Conservation (phyloP, 345 rosid genomes). For the Eucalyptus tenuipes region DNA sequence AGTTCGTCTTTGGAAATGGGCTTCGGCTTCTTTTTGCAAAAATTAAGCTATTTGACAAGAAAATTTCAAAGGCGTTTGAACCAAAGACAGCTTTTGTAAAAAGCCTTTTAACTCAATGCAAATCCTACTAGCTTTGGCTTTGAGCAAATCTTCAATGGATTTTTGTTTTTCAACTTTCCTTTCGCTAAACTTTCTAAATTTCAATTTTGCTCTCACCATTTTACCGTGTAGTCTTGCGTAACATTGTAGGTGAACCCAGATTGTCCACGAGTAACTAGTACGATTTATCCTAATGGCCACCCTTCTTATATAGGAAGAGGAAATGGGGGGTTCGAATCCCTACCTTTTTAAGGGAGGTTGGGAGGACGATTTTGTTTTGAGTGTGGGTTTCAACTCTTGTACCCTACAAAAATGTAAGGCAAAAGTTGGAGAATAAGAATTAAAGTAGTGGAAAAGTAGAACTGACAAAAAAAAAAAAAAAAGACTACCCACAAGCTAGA, state of each 20-base stretch:
- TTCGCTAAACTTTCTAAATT: neutral
- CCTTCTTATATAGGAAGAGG: too few species aligned
- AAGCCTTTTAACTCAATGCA: neutral
- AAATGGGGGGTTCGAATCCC: too few species aligned
- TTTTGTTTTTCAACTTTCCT: neutral
- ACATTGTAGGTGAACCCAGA: neutral
- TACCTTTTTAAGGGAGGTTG: too few species aligned
- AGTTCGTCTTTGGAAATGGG: neutral
- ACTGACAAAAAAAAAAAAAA: too few species aligned
- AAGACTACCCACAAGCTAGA: neutral
- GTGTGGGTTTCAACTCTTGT: fast-evolving
- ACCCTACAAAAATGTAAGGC: too few species aligned
- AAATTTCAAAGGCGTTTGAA: neutral
- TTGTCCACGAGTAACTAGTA: too few species aligned
- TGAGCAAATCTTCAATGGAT: neutral
- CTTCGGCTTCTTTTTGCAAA: neutral
- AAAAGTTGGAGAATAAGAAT: too few species aligned
- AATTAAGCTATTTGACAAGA: neutral
- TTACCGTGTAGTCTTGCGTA: neutral
- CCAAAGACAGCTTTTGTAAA: neutral
- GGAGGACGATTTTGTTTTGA: too few species aligned
- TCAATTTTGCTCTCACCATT: neutral
- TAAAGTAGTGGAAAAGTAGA: too few species aligned
- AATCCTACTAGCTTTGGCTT: neutral
- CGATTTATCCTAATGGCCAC: too few species aligned